phyloP scores from a whole-genome alignment of 441 rosid genomes.

The Daphne laureola region DNA sequence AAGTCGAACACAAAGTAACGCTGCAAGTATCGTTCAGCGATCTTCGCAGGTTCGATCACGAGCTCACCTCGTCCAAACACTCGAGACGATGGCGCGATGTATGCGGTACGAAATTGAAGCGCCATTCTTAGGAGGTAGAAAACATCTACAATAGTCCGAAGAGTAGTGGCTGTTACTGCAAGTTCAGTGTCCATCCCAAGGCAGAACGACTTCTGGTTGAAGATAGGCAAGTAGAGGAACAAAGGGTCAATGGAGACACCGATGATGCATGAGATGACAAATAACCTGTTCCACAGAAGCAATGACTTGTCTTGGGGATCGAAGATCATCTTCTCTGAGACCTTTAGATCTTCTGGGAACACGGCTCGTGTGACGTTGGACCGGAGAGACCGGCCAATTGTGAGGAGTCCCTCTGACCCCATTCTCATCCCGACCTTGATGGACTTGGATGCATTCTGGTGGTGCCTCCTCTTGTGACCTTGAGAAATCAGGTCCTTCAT shows the following conservation, averaged over 20 bases:
- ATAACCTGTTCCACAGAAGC: slow-evolving; percentile 72
- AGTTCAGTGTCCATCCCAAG: slow-evolving; percentile 57
- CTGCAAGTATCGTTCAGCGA: slow-evolving; percentile 60
- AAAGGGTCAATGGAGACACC: slow-evolving; percentile 83
- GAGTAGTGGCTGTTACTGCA: slow-evolving; percentile 55
- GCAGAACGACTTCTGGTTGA: slow-evolving; percentile 45
- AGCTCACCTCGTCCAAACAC: slow-evolving; percentile 98
- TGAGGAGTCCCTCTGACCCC: slow-evolving; percentile 64
- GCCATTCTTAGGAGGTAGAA: slow-evolving; percentile 69
- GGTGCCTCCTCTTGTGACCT: slow-evolving; percentile 25
- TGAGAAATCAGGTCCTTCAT: slow-evolving; percentile 26
- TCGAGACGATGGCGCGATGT: slow-evolving; percentile 86
- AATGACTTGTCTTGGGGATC: slow-evolving; percentile 92
- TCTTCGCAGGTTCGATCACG: slow-evolving; percentile 79
- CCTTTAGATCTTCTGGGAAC: slow-evolving; percentile 79
- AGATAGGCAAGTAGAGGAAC: slow-evolving; percentile 81
- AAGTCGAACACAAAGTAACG: slow-evolving; percentile 75
- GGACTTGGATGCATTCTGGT: slow-evolving; percentile 36
- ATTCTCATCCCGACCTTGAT: slow-evolving; percentile 47
- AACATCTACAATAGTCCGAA: slow-evolving; percentile 55
- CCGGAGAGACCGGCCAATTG: slow-evolving; percentile 47
- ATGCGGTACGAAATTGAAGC: slow-evolving; percentile 91
- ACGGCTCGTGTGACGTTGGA: slow-evolving; percentile 55
- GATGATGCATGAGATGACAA: slow-evolving; percentile 69
- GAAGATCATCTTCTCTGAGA: slow-evolving; percentile 61